phyloP scores from a whole-genome alignment of 257 asterid genomes.

The Penstemon davidsonii region DNA sequence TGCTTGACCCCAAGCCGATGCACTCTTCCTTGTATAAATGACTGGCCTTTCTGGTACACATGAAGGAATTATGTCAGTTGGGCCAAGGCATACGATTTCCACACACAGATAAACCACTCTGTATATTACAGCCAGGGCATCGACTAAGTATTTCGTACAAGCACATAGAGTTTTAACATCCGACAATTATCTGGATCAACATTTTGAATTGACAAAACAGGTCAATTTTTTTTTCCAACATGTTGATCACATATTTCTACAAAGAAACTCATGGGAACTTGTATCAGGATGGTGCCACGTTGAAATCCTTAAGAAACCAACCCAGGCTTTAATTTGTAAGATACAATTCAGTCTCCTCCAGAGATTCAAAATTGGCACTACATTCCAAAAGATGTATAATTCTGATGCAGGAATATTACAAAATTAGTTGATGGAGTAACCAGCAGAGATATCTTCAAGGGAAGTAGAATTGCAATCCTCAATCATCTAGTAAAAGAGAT shows the following conservation, averaged over 20 bases:
- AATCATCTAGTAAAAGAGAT: conserved; percentile 12
- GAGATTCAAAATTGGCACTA: neutral
- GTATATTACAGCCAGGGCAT: conserved; percentile 2
- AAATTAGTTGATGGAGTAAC: conserved; percentile 8
- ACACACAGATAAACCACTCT: neutral
- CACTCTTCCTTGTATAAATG: conserved; percentile 54
- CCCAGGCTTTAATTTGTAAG: neutral
- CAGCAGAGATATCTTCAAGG: neutral
- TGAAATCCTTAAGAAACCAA: neutral
- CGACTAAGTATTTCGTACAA: conserved; percentile 12
- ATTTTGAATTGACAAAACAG: neutral
- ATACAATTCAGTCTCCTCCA: no score
- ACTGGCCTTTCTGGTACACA: conserved; percentile 71
- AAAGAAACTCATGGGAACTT: neutral
- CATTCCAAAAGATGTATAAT: conserved; percentile 11
- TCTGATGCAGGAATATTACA: neutral
- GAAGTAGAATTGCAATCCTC: conserved; percentile 15
- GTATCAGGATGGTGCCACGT: conserved; percentile 13
- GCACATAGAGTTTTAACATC: neutral
- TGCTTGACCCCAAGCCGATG: conserved; percentile 67
- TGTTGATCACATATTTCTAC: neutral
- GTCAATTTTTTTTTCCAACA: neutral
- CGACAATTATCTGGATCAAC: conserved; percentile 10
- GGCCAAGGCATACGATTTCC: conserved; percentile 21
- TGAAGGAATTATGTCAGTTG: conserved; percentile 16